Evolutionary conservation across 2,329 filamentous ascomycete genomes (phyloP).

Genomic region (Neofusicoccum cordaticola): DNA sequence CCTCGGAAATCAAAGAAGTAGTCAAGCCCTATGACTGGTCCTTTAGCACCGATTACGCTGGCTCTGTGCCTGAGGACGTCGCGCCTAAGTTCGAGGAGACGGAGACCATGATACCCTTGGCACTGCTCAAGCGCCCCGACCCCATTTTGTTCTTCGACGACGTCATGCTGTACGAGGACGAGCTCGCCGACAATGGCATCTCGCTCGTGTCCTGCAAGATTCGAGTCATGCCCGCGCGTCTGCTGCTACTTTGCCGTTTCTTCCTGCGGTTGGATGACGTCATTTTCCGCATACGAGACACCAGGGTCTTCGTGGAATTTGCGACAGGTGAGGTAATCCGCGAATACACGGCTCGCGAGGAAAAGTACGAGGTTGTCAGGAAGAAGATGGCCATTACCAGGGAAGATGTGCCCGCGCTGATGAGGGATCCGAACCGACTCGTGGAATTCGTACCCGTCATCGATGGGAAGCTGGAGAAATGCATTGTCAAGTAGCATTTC

Average conservation of each 20-base stretch:
- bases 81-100: slow-evolving; percentile 40
- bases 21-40: slow-evolving; percentile 98
- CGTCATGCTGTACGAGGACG: slow-evolving; percentile 93
- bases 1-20: slow-evolving; percentile 84
- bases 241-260: slow-evolving; percentile 80
- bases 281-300: slow-evolving; percentile 81
- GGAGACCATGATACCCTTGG: slow-evolving; percentile 70
- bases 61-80: slow-evolving; percentile 52
- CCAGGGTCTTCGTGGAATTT: slow-evolving; percentile 89
- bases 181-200: slow-evolving; percentile 96
- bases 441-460: slow-evolving; percentile 58
- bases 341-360: slow-evolving; percentile 89
- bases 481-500: slow-evolving; percentile 33
- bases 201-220: slow-evolving; percentile 87
- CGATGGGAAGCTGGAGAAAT: slow-evolving; percentile 63
- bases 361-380: slow-evolving; percentile 72
- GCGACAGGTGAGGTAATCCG: slow-evolving; percentile 72
- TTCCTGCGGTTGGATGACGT: slow-evolving; percentile 95
- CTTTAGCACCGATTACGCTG: slow-evolving; percentile 84
- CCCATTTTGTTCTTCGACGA: slow-evolving; percentile 97
- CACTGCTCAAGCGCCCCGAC: slow-evolving; percentile 81
- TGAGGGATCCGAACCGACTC: slow-evolving; percentile 78
- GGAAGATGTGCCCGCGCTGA: slow-evolving; percentile 71
- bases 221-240: slow-evolving; percentile 83
- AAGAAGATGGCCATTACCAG: slow-evolving; percentile 55